Evolutionary conservation across 2,329 filamentous ascomycete genomes (phyloP).

Genomic region (Sporothrix brunneoviolacea): DNA sequence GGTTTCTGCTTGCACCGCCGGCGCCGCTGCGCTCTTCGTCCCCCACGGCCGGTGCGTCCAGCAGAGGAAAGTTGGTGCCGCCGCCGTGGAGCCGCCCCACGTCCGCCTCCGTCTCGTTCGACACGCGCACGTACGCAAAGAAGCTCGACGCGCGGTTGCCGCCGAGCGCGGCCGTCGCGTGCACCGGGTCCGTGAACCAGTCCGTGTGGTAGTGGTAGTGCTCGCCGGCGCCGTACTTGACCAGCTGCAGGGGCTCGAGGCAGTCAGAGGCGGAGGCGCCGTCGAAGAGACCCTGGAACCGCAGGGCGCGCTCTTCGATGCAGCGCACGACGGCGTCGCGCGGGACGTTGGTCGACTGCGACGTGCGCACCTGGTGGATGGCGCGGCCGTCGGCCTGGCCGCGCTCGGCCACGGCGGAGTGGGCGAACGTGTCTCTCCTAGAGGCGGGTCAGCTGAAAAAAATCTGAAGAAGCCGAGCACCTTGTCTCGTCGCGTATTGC

Average conservation of each 20-base stretch:
- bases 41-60: constrained; percentile 28
- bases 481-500: no score
- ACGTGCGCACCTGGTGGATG: constrained; percentile 35
- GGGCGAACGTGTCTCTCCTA: constrained; percentile 34
- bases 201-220: constrained; percentile 45
- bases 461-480: no score
- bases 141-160: constrained; percentile 41
- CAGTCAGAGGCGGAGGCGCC: constrained; percentile 15
- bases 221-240: constrained; percentile 38
- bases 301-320: constrained; percentile 40
- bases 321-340: constrained; percentile 38
- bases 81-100: constrained; percentile 29
- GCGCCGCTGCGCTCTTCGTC: constrained; percentile 19
- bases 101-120: not conserved
- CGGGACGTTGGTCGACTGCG: constrained; percentile 38
- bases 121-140: constrained; percentile 40
- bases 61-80: constrained; percentile 42
- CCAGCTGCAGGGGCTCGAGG: constrained; percentile 42
- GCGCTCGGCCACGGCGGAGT: constrained; percentile 32
- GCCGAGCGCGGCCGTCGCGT: constrained; percentile 33
- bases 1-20: constrained; percentile 1
- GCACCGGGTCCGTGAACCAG: constrained; percentile 38
- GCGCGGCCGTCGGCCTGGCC: constrained; percentile 24
- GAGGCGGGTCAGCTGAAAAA: no score
- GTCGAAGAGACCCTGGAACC: constrained; percentile 36